Conservation (phyloP, 345 rosid species). For the Aurinia saxatilis region DNA sequence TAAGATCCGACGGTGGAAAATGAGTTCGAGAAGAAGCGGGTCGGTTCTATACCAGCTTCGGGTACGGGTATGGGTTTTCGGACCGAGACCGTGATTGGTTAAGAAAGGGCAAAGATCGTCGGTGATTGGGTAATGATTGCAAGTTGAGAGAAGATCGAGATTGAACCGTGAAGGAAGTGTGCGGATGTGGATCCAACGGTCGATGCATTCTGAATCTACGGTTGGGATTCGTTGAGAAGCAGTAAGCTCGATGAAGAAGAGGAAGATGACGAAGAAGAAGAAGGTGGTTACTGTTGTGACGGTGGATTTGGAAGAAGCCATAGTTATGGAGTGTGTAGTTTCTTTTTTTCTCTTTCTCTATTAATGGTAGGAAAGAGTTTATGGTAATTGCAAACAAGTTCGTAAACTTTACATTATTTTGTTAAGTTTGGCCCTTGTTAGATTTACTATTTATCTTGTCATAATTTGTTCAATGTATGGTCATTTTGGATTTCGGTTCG, state of each 20-base stretch:
- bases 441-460: too few relatives aligned
- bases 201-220: constrained; percentile 40
- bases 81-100: constrained; percentile 87
- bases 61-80: constrained; percentile 67
- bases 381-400: neutral
- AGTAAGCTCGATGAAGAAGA: constrained; percentile 10
- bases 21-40: constrained; percentile 62
- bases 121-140: constrained; percentile 57
- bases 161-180: constrained; percentile 71
- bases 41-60: constrained; percentile 89
- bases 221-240: constrained; percentile 29
- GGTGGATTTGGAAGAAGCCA: constrained; percentile 31
- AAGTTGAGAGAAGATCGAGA: constrained; percentile 73
- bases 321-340: constrained; percentile 19
- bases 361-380: neutral
- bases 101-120: constrained; percentile 64
- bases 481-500: too few relatives aligned
- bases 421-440: neutral
- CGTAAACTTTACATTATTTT: neutral
- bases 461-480: too few relatives aligned
- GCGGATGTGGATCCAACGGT: constrained; percentile 89
- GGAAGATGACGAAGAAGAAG: constrained; percentile 6
- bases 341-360: neutral
- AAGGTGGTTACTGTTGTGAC: constrained; percentile 10
- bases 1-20: constrained; percentile 77